These are phyloP conservation scores for Globisporangium acanthophoron DNA, from an alignment of 352 stramenopile genomes.

Conservation along the genomic window DNA sequence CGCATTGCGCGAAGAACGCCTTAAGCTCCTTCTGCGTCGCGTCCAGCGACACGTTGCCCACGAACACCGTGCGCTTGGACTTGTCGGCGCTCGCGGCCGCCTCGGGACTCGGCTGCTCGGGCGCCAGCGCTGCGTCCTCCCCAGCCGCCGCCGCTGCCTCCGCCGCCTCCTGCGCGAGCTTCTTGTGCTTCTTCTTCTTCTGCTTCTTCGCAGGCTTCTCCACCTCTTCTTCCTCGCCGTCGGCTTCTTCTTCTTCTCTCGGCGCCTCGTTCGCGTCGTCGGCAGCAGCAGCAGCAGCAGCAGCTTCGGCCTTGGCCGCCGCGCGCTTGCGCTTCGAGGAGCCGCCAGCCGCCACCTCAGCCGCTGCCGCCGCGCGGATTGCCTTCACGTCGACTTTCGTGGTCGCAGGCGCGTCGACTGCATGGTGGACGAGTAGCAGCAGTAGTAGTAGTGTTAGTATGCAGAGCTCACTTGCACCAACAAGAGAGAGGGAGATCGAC, in stretches of 20 bases:
- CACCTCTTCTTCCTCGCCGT: slow-evolving; percentile 10
- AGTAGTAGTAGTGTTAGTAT: neutral
- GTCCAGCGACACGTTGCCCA: slow-evolving; percentile 89
- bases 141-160: slow-evolving; percentile 1
- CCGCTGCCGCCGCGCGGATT: slow-evolving; percentile 9
- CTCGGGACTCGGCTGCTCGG: slow-evolving; percentile 1
- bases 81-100: slow-evolving; percentile 37
- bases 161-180: slow-evolving; percentile 10
- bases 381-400: slow-evolving; percentile 1
- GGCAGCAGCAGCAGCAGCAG: slow-evolving; percentile 4
- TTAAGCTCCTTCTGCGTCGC: slow-evolving; percentile 77
- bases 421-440: neutral
- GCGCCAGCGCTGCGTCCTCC: slow-evolving; percentile 5
- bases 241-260: slow-evolving; percentile 14
- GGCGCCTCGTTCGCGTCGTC: slow-evolving; percentile 8
- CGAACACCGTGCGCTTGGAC: slow-evolving; percentile 82
- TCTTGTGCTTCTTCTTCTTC: slow-evolving; percentile 35
- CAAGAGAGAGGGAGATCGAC: neutral
- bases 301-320: slow-evolving; percentile 2
- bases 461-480: neutral
- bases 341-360: neutral
- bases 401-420: neutral
- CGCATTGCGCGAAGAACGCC: slow-evolving; percentile 77
- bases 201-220: slow-evolving; percentile 23
- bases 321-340: slow-evolving; percentile 14